These are phyloP conservation scores for Pyrus communis DNA, from an alignment of 306 rosid species.

Conservation along the genomic window DNA sequence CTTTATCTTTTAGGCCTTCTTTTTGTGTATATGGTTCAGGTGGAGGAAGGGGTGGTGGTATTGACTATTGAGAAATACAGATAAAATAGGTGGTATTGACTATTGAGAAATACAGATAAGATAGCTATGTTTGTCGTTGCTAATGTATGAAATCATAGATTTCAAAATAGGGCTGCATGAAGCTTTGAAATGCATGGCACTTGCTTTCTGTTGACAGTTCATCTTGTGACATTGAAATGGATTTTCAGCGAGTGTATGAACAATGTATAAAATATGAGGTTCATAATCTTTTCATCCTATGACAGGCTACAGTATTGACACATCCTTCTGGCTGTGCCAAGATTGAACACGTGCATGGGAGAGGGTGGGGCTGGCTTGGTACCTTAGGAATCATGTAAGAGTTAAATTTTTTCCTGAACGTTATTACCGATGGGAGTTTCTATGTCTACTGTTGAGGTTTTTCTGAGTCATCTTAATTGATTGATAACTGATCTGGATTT, in stretches of 20 bases:
- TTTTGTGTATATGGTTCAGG: background rate
- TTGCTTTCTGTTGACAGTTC: background rate
- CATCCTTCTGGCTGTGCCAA: constrained; percentile 95
- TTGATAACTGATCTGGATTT: constrained; percentile 15
- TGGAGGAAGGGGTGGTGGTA: background rate
- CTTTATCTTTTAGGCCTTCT: background rate
- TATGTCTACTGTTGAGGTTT: constrained; percentile 11
- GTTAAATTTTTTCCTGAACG: background rate
- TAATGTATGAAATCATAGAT: background rate
- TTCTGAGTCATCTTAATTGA: constrained; percentile 2
- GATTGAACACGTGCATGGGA: constrained; percentile 38
- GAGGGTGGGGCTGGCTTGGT: constrained; percentile 81
- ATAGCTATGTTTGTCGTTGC: background rate
- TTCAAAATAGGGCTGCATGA: constrained; percentile 3
- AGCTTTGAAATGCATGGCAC: background rate
- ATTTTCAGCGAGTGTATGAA: background rate
- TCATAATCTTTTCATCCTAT: background rate
- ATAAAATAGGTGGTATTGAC: background rate
- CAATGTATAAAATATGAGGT: background rate
- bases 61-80: background rate
- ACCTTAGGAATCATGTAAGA: constrained; percentile 51
- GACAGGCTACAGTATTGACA: constrained; percentile 66
- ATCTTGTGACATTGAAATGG: background rate
- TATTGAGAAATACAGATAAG: background rate
- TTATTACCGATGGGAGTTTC: background rate